Conservation (phyloP, 2,329 filamentous ascomycete species). For the Fusarium sp. region DNA sequence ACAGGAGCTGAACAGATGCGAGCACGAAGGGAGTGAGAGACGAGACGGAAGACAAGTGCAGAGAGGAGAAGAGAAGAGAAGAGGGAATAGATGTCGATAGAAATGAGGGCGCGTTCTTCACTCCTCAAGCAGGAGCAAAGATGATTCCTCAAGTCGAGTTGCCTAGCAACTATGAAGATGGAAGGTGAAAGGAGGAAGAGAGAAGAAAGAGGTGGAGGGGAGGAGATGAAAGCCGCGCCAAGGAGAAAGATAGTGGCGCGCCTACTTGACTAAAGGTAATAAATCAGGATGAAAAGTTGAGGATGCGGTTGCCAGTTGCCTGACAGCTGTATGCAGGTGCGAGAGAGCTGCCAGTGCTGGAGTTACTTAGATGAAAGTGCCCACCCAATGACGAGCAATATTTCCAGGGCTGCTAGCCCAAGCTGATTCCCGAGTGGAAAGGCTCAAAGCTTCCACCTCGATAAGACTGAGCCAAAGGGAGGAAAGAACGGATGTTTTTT, state of each 20-base stretch:
- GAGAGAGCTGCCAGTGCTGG: background rate
- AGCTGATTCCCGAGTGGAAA: background rate
- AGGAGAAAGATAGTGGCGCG: background rate
- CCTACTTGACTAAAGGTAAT: background rate
- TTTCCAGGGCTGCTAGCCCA: background rate
- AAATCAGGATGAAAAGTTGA: background rate
- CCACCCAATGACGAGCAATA: background rate
- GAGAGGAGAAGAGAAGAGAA: background rate
- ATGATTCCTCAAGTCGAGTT: background rate
- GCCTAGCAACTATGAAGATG: background rate
- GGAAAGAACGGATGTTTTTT: background rate
- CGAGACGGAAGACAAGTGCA: background rate
- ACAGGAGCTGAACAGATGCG: background rate
- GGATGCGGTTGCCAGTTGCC: slow-evolving; percentile 11
- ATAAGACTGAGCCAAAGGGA: background rate
- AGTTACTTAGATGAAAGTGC: background rate
- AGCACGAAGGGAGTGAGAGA: background rate
- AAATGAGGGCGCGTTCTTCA: no score
- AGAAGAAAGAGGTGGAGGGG: background rate
- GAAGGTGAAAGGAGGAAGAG: background rate
- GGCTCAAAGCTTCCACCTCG: background rate
- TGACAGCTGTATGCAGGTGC: slow-evolving; percentile 5
- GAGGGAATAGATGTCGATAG: background rate
- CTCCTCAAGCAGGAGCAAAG: background rate
- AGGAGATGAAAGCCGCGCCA: background rate